Conservation (phyloP, 495 filamentous ascomycete genomes). For the Elaphomyces granulatus region DNA sequence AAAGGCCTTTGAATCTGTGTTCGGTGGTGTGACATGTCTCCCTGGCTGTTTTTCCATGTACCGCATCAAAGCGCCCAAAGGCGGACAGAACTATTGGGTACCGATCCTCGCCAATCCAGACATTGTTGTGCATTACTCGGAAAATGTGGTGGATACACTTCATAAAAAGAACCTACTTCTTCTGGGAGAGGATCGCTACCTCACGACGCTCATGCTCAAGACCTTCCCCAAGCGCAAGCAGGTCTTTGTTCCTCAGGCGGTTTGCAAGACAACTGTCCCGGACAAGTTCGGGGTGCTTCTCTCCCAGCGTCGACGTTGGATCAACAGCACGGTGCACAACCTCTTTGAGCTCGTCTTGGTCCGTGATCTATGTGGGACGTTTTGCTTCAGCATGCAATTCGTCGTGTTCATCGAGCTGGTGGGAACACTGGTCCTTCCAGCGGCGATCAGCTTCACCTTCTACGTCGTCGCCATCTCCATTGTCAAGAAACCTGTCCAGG, state of each 20-base stretch:
- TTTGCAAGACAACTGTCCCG: slow-evolving; percentile 96
- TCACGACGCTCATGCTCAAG: slow-evolving; percentile 93
- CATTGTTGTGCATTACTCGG: slow-evolving; percentile 97
- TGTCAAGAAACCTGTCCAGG: slow-evolving; percentile 62
- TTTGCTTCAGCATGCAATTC: slow-evolving; percentile 99
- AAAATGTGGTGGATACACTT: slow-evolving; percentile 97
- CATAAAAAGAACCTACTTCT: slow-evolving; percentile 97
- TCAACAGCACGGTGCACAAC: slow-evolving; percentile 99
- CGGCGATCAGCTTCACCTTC: slow-evolving; percentile 91
- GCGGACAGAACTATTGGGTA: slow-evolving; percentile 98
- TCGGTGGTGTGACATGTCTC: slow-evolving; percentile 97
- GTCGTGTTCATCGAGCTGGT: slow-evolving; percentile 92
- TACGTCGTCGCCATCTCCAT: slow-evolving; percentile 91
- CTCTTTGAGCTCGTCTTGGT: slow-evolving; percentile 95
- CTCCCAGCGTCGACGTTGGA: slow-evolving; percentile 92
- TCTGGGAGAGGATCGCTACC: slow-evolving; percentile 92
- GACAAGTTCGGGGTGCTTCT: slow-evolving; percentile 86
- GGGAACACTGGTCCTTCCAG: slow-evolving; percentile 86
- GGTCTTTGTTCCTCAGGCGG: slow-evolving; percentile 93
- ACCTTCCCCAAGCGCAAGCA: slow-evolving; percentile 99
- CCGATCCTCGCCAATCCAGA: slow-evolving; percentile 97
- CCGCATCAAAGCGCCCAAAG: slow-evolving; percentile 97
- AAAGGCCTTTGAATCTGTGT: slow-evolving; percentile 96
- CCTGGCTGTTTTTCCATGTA: slow-evolving; percentile 99
- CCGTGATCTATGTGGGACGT: slow-evolving; percentile 91